Base-by-base conservation (phyloP, 768 basidiomycete species). In the Calocera cornea region DNA sequence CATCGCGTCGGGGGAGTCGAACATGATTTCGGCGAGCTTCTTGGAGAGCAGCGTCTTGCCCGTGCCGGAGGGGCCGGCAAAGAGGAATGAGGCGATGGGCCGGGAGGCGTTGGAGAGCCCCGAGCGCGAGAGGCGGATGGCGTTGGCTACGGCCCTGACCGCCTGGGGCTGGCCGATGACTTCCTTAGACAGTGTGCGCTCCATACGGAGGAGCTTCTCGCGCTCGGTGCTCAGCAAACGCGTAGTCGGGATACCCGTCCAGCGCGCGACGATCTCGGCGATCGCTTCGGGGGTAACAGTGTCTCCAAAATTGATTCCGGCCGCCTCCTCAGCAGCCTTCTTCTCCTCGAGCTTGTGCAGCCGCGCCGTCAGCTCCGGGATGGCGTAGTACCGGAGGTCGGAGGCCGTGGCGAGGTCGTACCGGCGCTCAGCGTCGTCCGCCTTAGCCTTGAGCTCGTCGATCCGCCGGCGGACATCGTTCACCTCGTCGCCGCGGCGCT, bases 31-130 rank as follows among this genome's bases (percentile, higher is more conserved):
- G 0, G 94, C 92, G 14, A 97, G 82, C 0, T 90, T 86, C 76
- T 97, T 97, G 73, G 88, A 89, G 7, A 97, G 80, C 71, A 93
- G 92, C 0, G 93, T 95, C 88, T 92, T 92, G 14, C 90, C 92
- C 1, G 91, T 90, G 70, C 92, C 92, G 0, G 90, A 92, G 0
- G 92, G 90, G 0, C 92, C 92, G 67, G 91, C 77, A 80, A 97
- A 93, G 49, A 97, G 79, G 84, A 97, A 95, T 0, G 90, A 92
- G 1, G 95, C 92, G 19, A 95, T 87, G 0, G 95, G 95, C 17
- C 92, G 80, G 71, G 90, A 89, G 7, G 92, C 90, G 0, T 90
- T 89, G 72, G 93, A 88, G 22, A 97, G 76, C 0, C 95, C 95
- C 1, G 94, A 91, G 64, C 95, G 86, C 34, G 93, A 95, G 65